Conservation (phyloP, 2,329 filamentous ascomycete species). For the Trichoderma sp. region DNA sequence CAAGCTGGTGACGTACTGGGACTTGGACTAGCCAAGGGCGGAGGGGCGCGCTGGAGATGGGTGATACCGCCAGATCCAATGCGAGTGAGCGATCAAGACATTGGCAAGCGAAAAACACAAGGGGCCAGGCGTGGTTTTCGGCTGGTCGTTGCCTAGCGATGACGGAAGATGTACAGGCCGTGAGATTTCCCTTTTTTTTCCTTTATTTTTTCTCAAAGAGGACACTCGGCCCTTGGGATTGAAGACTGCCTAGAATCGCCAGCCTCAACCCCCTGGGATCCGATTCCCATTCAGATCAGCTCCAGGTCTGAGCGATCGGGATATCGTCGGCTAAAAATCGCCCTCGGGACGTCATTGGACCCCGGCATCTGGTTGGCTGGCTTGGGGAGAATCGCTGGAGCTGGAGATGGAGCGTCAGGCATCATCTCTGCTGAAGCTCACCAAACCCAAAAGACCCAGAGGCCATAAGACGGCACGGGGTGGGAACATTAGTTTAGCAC, state of each 20-base stretch:
- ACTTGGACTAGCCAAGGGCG: conserved; percentile 10
- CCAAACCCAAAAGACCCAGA: background rate
- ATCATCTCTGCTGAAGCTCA: conserved; percentile 7
- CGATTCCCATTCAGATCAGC: too few relatives aligned
- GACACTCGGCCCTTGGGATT: conserved; percentile 13
- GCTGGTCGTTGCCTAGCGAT: background rate
- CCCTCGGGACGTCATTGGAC: background rate
- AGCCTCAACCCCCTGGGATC: conserved; percentile 4
- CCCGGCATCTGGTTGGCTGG: background rate
- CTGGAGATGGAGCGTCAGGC: background rate
- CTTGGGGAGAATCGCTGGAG: background rate
- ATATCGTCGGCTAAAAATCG: conserved; percentile 14
- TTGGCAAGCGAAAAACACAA: conserved; percentile 1
- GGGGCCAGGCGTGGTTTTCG: background rate
- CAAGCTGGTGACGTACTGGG: conserved; percentile 18
- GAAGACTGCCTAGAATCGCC: conserved; percentile 16
- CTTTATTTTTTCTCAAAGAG: background rate
- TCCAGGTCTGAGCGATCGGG: too few relatives aligned
- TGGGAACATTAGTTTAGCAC: too few relatives aligned
- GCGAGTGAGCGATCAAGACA: conserved; percentile 12
- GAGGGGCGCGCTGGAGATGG: conserved; percentile 15
- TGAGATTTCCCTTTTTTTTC: background rate
- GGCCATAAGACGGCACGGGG: background rate
- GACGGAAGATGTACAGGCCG: background rate
- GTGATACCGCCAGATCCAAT: background rate